Base-by-base conservation (phyloP, 306 rosid genomes). In the Dalbergia cochinchinensis region DNA sequence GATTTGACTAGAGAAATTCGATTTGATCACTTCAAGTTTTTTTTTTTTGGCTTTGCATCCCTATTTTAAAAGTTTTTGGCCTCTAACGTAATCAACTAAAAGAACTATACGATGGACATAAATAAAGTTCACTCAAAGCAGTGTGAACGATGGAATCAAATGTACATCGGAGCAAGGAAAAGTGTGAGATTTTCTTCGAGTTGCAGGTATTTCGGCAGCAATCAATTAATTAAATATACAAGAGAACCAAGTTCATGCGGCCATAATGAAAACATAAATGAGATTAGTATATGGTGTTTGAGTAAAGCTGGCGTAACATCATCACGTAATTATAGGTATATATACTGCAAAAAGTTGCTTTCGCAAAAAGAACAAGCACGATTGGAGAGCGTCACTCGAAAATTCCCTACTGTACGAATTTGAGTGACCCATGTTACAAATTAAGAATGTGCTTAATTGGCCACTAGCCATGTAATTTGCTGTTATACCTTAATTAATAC, bases 311-410 rank as follows among this genome's bases (percentile, higher is more conserved):
- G 14, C n/a, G 33, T 39, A 48, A 11, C 74, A 48, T 45, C 41
- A 68, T 69, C n/a, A 53, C 44, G 44, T 4, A 69, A 69, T 68
- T 68, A 48, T 48, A 20, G 45, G 44, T 6, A 16, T 26, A 50
- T 6, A 16, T 26, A 50, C 14, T 26, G 60, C 12, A 33, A 69
- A 69, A 48, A 20, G 53, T 48, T 37, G 16, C 5, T 8, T 16
- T 12, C 11, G 13, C 39, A 19, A 45, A 22, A 44, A 45, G 58
- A 54, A 13, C 41, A 7, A 22, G n/a, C 71, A 16, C 44, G 54
- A 67, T 16, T 42, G 55, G 31, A 26, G 5, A 12, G 22, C 41
- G 8, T 47, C 39, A 13, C 73, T 68, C 19, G 4, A 5, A 66
- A 16, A 26, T 16, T 41, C n/a, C 57, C 45, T 15, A 37, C 0